A percentile compares a stretch with the other conserved stretches of the same genome.
These are phyloP conservation scores for Epichloe gansuensis DNA, from an alignment of 2,329 filamentous ascomycete genomes.

Conservation along the genomic window DNA sequence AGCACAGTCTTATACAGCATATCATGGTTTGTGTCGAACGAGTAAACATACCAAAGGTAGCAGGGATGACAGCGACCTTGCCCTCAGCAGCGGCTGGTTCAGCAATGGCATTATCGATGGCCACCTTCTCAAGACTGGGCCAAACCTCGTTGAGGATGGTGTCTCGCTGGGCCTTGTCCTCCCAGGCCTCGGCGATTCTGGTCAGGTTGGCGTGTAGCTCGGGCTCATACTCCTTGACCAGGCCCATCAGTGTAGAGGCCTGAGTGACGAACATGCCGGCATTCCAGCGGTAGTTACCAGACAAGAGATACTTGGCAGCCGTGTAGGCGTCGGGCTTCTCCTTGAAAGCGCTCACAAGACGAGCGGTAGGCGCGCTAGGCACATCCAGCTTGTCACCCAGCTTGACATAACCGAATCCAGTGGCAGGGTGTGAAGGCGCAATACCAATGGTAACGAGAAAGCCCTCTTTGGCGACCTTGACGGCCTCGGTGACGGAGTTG, in stretches of 20 bases:
- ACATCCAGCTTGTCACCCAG: slow-evolving; percentile 13
- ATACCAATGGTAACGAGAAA: slow-evolving; percentile 17
- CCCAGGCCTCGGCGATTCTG: slow-evolving; percentile 14
- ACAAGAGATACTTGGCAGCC: slow-evolving; percentile 15
- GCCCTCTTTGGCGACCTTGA: slow-evolving; percentile 15
- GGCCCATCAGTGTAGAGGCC: slow-evolving; percentile 15
- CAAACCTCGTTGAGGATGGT: slow-evolving; percentile 13
- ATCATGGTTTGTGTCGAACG: background rate
- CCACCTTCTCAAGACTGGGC: slow-evolving; percentile 14
- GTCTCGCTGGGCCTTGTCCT: slow-evolving; percentile 12
- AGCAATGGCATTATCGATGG: slow-evolving; percentile 17
- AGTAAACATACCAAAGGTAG: slow-evolving; percentile 12
- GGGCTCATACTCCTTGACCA: slow-evolving; percentile 14
- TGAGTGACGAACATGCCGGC: slow-evolving; percentile 17
- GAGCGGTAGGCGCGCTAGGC: slow-evolving; percentile 10
- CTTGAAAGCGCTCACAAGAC: slow-evolving; percentile 15
- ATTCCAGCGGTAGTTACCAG: slow-evolving; percentile 17
- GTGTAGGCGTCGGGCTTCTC: slow-evolving; percentile 17
- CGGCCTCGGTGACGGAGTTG: slow-evolving; percentile 14
- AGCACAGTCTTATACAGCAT: background rate
- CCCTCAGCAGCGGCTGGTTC: slow-evolving; percentile 15
- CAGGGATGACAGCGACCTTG: slow-evolving; percentile 15
- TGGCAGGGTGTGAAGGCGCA: slow-evolving; percentile 15
- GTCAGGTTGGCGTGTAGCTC: slow-evolving; percentile 11
- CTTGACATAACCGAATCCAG: slow-evolving; percentile 16